Conservation (phyloP, 306 rosid genomes). For the Trifolium pratense region DNA sequence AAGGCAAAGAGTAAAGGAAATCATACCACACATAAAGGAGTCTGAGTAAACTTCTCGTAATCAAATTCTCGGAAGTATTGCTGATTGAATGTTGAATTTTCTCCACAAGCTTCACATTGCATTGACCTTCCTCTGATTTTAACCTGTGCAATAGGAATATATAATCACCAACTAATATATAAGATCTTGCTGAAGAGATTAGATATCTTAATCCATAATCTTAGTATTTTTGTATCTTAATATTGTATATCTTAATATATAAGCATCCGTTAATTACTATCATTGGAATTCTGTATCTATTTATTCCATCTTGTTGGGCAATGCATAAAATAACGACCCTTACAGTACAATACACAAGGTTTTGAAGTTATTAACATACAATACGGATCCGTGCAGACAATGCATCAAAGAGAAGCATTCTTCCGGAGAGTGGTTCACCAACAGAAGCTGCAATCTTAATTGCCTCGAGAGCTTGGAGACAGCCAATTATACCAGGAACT, state of each 20-base stretch:
- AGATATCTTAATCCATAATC: neutral
- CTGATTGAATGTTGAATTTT: slow-evolving; percentile 59
- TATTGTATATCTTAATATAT: neutral
- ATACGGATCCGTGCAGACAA: slow-evolving; percentile 75
- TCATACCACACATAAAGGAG: slow-evolving; percentile 75
- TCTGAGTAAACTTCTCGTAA: slow-evolving; percentile 85
- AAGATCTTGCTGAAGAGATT: neutral
- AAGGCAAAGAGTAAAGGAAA: slow-evolving; percentile 31
- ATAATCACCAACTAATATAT: slow-evolving; percentile 12
- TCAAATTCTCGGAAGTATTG: slow-evolving; percentile 76
- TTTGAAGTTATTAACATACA: slow-evolving; percentile 55
- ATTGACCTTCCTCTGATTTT: slow-evolving; percentile 88
- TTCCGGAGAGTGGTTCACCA: slow-evolving; percentile 88
- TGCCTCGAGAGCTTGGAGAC: slow-evolving; percentile 98
- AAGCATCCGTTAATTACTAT: neutral
- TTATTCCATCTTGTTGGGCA: neutral
- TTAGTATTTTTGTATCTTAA: neutral
- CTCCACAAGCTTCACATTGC: slow-evolving; percentile 82
- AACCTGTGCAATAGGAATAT: slow-evolving; percentile 60
- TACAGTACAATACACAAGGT: slow-evolving; percentile 16
- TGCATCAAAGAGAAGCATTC: slow-evolving; percentile 95
- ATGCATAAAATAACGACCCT: slow-evolving; percentile 7
- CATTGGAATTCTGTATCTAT: neutral
- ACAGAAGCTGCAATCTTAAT: slow-evolving; percentile 85
- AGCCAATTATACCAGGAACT: slow-evolving; percentile 98